Evolutionary conservation across 306 rosid species (phyloP).

Genomic region (Datisca glomerata): DNA sequence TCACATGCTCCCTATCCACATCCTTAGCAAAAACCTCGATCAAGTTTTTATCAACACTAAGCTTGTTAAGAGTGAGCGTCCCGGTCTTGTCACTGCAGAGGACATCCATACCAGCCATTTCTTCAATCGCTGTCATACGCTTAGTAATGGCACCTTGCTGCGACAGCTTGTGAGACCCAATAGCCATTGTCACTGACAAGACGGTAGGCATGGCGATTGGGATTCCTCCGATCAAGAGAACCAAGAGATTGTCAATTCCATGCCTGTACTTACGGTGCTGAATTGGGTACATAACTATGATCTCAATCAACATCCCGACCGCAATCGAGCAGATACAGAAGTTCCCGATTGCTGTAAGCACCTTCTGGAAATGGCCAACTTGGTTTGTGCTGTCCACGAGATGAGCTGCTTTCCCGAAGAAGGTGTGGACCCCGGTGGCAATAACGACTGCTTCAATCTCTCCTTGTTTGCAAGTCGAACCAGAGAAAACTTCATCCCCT

Average conservation of each 20-base stretch:
- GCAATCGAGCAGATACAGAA: conserved; percentile 96
- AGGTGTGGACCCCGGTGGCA: conserved; percentile 98
- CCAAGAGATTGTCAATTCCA: conserved; percentile 93
- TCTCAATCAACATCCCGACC: conserved; percentile 75
- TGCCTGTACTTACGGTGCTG: conserved; percentile 72
- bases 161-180: conserved; percentile 93
- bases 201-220: conserved; percentile 99
- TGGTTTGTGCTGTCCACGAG: conserved; percentile 96
- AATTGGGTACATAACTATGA: conserved; percentile 92
- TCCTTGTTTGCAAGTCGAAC: conserved; percentile 98
- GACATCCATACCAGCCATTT: conserved; percentile 99
- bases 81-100: conserved; percentile 99
- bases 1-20: conserved; percentile 67
- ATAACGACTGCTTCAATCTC: conserved; percentile 95
- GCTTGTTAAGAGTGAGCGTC: conserved; percentile 93
- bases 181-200: conserved; percentile 97
- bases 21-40: conserved; percentile 79
- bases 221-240: conserved; percentile 95
- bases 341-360: conserved; percentile 89
- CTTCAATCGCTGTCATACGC: conserved; percentile 98
- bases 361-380: conserved; percentile 99
- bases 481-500: conserved; percentile 94
- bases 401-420: conserved; percentile 98
- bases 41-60: conserved; percentile 73
- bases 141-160: conserved; percentile 98